Evolutionary conservation across 306 rosid species (phyloP).

Genomic region (Fagus sylvatica): DNA sequence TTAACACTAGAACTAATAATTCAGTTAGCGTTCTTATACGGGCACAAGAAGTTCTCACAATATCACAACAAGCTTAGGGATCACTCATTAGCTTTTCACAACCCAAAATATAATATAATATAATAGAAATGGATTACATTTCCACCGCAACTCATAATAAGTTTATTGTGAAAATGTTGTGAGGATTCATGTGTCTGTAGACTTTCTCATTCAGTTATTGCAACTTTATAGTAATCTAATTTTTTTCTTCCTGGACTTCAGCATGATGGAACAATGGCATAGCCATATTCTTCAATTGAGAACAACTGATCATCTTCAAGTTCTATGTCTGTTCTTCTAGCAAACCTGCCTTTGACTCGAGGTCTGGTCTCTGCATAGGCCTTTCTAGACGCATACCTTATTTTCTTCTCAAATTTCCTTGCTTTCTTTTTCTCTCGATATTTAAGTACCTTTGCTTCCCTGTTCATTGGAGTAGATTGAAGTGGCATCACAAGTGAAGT

Average conservation of each 20-base stretch:
- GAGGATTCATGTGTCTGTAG: too few relatives aligned
- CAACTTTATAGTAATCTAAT: too few relatives aligned
- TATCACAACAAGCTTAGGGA: too few relatives aligned
- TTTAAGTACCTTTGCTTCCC: conserved; percentile 87
- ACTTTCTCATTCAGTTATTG: too few relatives aligned
- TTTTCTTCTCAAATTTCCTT: conserved; percentile 93
- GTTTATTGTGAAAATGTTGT: too few relatives aligned
- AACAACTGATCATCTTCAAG: conserved; percentile 77
- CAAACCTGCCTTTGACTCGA: conserved; percentile 86
- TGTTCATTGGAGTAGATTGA: conserved; percentile 67
- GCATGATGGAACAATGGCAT: conserved; percentile 87
- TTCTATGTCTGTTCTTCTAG: conserved; percentile 63
- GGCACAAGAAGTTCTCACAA: too few relatives aligned
- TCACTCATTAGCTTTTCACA: too few relatives aligned
- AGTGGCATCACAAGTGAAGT: conserved; percentile 53
- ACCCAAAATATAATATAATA: too few relatives aligned
- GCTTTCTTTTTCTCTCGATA: conserved; percentile 88
- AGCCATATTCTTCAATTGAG: conserved; percentile 65
- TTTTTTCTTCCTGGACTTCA: conserved; percentile 22
- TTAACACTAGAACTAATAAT: too few relatives aligned
- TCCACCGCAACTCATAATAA: too few relatives aligned
- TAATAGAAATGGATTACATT: too few relatives aligned
- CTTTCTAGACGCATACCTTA: conserved; percentile 90
- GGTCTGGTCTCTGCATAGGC: conserved; percentile 97
- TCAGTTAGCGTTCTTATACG: too few relatives aligned